Percentiles rank a stretch among this genome's conserved stretches.
These are phyloP conservation scores for Colletotrichum chrysophilum DNA, from an alignment of 2,329 filamentous ascomycete genomes.

Conservation along the genomic window DNA sequence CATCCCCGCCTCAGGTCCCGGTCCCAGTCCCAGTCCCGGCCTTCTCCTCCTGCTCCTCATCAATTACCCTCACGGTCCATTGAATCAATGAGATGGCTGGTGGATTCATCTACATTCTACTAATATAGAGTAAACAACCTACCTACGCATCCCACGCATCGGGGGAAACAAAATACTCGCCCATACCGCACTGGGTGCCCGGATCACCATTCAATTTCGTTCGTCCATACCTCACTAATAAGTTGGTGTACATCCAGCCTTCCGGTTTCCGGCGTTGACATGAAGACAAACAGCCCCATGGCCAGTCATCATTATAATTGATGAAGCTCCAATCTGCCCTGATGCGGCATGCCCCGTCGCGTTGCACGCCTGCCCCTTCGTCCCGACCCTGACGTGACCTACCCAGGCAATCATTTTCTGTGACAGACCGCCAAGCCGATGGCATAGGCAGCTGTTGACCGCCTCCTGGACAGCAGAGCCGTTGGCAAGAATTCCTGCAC, in stretches of 20 bases:
- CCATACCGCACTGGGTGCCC: too few species aligned
- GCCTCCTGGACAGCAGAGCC: neutral
- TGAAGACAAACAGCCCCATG: neutral
- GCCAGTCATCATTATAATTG: conserved; percentile 8
- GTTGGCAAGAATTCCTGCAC: neutral
- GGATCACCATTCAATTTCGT: too few species aligned
- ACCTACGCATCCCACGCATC: too few species aligned
- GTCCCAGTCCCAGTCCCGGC: neutral
- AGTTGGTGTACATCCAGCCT: too few species aligned
- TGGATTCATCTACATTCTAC: too few species aligned
- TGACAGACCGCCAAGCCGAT: conserved; percentile 11
- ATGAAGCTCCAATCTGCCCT: neutral
- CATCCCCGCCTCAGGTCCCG: too few species aligned
- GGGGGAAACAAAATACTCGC: too few species aligned
- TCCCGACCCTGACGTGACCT: neutral
- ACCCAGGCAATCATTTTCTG: neutral
- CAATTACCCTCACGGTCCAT: too few species aligned
- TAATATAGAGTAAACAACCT: too few species aligned
- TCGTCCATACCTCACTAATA: too few species aligned
- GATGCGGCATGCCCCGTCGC: neutral
- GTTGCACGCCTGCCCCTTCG: neutral
- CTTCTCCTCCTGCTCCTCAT: too few species aligned
- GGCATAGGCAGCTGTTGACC: neutral
- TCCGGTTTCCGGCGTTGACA: neutral
- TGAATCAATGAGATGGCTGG: too few species aligned